Evolutionary conservation across 1,139 yeast genomes (phyloP), one percentile per base, ranked within the genome.

Genomic region (Arxiozyma heterogenica): DNA sequence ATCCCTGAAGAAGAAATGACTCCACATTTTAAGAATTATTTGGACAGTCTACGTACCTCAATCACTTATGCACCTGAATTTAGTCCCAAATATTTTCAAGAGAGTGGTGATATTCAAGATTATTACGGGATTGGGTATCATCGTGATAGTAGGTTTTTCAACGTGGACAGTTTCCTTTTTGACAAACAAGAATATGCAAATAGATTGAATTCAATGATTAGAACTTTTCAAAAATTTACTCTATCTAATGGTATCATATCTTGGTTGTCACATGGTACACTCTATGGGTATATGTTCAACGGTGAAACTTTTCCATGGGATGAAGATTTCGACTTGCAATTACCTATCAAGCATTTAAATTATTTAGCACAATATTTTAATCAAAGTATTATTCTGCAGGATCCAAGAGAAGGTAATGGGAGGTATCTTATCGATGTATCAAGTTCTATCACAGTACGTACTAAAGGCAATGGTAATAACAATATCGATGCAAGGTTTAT

Each of bases 401-500:
- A 85, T 61, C 83, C 87, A 2, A 68, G 75, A 20, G 79, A 76
- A 55, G 90, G 91, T 6, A 79, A 78, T 60, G 82, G 83, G 18
- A 78, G 80, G 71, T 81, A 73, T 55, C 74, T 73, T 55, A 61
- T 82, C 41, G 85, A 81, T 61, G 74, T 82, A n/a, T 81, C 82
- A 0, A 65, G 73, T 52, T 79, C 81, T 55, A 61, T 71, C 8
- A 68, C 73, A 2, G 65, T 63, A 5, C 64, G 75, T 57, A 58
- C 57, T 3, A 62, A 68, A 23, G 80, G 79, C 17, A 79, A 78
- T 60, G 81, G 81, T 23, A 59, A 63, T 23, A 88, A 87, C 66
- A 82, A 84, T 57, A 87, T 87, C 57, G 96, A 87, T 71, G 95
- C 93, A 0, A 75, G 95, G 55, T 85, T 86, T 62, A 80, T 88